Evolutionary conservation across 306 rosid species (phyloP).

Genomic region (Cicer yamashitae): DNA sequence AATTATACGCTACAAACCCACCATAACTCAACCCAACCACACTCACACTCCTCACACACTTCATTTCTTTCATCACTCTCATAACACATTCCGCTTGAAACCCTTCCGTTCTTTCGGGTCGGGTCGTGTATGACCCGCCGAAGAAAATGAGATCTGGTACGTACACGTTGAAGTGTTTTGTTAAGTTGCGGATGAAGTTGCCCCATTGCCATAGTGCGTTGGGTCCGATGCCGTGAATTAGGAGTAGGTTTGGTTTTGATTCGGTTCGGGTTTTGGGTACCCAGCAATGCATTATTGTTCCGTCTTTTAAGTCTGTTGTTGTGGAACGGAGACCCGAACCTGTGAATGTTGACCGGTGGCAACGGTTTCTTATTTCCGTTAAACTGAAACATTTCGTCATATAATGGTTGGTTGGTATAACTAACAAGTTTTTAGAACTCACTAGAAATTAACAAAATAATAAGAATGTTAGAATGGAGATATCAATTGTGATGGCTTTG

Average conservation of each 20-base stretch:
- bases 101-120: slow-evolving; percentile 64
- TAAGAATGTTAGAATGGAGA: not conserved
- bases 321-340: slow-evolving; percentile 73
- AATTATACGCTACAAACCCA: slow-evolving; percentile 75
- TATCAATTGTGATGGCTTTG: not conserved
- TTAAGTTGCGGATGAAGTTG: slow-evolving; percentile 56
- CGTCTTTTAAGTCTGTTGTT: slow-evolving; percentile 65
- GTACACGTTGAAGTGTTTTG: slow-evolving; percentile 66
- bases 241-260: slow-evolving; percentile 71
- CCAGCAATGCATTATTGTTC: slow-evolving; percentile 84
- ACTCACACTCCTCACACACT: slow-evolving; percentile 55
- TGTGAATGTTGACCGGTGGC: slow-evolving; percentile 57
- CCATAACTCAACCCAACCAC: slow-evolving; percentile 88
- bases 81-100: slow-evolving; percentile 86
- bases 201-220: slow-evolving; percentile 94
- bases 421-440: not conserved
- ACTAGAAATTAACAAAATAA: not conserved
- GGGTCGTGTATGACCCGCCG: slow-evolving; percentile 69
- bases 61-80: slow-evolving; percentile 65
- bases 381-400: slow-evolving; percentile 68
- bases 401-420: not conserved
- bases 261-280: slow-evolving; percentile 58
- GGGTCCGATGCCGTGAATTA: slow-evolving; percentile 79
- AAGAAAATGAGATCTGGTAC: slow-evolving; percentile 89
- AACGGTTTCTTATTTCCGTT: slow-evolving; percentile 62